Base-by-base conservation (phyloP, 306 rosid genomes). In the Chamaecrista fasciculata region DNA sequence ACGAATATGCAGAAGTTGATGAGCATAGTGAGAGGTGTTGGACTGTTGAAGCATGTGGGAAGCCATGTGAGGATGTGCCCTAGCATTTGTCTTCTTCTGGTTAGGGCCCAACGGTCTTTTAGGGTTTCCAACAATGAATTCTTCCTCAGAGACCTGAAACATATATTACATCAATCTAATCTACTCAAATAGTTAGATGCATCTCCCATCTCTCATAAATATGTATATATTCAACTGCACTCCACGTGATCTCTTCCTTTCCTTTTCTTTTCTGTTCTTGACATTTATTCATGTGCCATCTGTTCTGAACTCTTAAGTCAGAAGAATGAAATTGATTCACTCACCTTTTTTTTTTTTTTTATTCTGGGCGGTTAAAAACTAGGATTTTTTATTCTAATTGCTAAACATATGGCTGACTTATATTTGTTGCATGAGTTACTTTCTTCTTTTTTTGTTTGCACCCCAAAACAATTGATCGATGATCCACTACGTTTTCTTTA, bases 41-140 rank as follows among this genome's bases (percentile, higher is more conserved):
- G n/a, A 28, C 33, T 28, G 78, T 26, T 59, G 65, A 57, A n/a
- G n/a, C n/a, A 67, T 90, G 89, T 83, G 96, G 89, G 96, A 88
- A 50, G 62, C 89, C 98, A 89, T 87, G 98, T 85, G 92, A 73
- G 15, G 91, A 92, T 82, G 91, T 92, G 95, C 73, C 48, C 19
- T 21, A 44, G 71, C 71, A 81, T 69, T 75, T 20, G 82, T 89
- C 84, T 37, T 73, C 40, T 51, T 65, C 65, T 14, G 47, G 76
- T 36, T 0, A 70, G 85, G 86, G 25, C 78, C 90, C 85, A 62
- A 71, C 53, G 16, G 11, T 57, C 71, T 71, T 77, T 47, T 49
- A 57, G 47, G 26, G 25, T 52, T 70, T n/a, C n/a, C n/a, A n/a
- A n/a, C n/a, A n/a, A n/a, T n/a, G n/a, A n/a, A n/a, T n/a, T n/a